phyloP scores from a whole-genome alignment of 1,139 yeast species.

The Zygoascus meyerae region DNA sequence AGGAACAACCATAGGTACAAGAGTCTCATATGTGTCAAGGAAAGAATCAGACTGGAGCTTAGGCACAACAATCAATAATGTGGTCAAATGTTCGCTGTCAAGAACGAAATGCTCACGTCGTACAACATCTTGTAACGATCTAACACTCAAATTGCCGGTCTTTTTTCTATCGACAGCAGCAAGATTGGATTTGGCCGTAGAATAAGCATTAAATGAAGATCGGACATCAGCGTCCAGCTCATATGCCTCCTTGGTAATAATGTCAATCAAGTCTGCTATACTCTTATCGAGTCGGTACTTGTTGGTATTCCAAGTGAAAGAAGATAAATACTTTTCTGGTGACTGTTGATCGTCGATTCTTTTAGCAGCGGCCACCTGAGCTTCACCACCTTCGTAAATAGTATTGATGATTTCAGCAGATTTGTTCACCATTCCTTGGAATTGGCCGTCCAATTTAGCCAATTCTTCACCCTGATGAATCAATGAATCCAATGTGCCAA shows the following conservation, averaged over 20 bases:
- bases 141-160: constrained; percentile 84
- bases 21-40: constrained; percentile 63
- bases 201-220: constrained; percentile 61
- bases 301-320: constrained; percentile 80
- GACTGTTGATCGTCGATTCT: constrained; percentile 44
- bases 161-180: constrained; percentile 88
- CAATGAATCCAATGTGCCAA: constrained; percentile 88
- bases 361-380: constrained; percentile 43
- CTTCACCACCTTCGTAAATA: constrained; percentile 44
- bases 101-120: constrained; percentile 77
- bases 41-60: constrained; percentile 55
- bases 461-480: constrained; percentile 90
- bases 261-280: constrained; percentile 64
- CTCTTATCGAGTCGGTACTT: constrained; percentile 84
- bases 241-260: constrained; percentile 70
- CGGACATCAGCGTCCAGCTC: constrained; percentile 81
- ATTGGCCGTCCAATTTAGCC: constrained; percentile 69
- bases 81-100: constrained; percentile 78
- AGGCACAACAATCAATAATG: constrained; percentile 84
- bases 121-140: constrained; percentile 85
- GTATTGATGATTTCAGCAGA: constrained; percentile 62
- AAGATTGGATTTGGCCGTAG: constrained; percentile 74
- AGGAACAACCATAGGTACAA: constrained; percentile 81
- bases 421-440: constrained; percentile 62
- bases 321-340: constrained; percentile 54